Base-by-base conservation (phyloP, 208 protist species). In the Naegleria gruberi region DNA sequence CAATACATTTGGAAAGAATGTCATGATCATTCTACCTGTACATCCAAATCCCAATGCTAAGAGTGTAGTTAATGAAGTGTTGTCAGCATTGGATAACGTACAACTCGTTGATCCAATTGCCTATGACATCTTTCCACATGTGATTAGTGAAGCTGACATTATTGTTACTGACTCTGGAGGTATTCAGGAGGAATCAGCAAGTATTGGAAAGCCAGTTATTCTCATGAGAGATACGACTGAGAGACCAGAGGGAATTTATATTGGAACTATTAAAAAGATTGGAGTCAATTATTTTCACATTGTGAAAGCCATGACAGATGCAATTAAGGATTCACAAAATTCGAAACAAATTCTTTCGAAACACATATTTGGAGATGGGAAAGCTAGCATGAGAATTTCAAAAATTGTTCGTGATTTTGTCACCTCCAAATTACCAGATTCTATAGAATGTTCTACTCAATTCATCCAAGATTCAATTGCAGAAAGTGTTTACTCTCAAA, bases 151-250 rank as follows among this genome's bases (percentile, higher is more conserved):
- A 30, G 4, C 34, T 30, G 7, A 47, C 34, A 8, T 91, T 7
- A 87, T 89, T 44, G 37, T 91, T 23, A 91, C 90, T 19, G 90
- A 91, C 43, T 91, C 90, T n/a, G 90, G 90, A 74, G 90, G 90
- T 12, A 91, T 91, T 43, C 90, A 91, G 44, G 90, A 91, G 26
- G 90, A 91, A 81, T 37, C 42, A 1, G 10, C 41, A 4, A 46
- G 7, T 17, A 17, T 91, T 12, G 74, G 44, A 42, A 89, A 65
- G 3, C 90, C 90, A n/a, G 51, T 51, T 4, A 26, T 91, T 12
- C 8, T 91, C 30, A 8, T 85, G 10, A 85, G 90, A 65, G 46
- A 89, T 10, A 46, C 4, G 3, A 91, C 90, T 4, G 90, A 91
- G 45, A 85, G 90, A 43, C 55, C 55, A 8, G 89, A 90, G n/a